Evolutionary conservation across 345 rosid genomes (phyloP), one percentile per base, ranked within the genome.

Genomic region (Pugionium dolabratum): DNA sequence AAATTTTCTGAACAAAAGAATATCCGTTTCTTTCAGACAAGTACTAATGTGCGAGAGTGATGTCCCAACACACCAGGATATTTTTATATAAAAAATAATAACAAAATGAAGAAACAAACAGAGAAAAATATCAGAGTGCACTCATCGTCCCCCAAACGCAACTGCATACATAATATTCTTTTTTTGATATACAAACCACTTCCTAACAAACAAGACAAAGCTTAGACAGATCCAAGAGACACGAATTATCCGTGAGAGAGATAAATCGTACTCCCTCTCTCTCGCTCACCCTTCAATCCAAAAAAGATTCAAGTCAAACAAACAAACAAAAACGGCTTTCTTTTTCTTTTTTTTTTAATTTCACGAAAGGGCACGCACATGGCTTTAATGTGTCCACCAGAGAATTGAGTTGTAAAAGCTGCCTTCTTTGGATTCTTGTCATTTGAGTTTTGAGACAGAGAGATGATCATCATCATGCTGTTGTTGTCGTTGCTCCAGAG

Each of bases 401-500:
- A 31, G 75, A 54, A 3, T 36, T 72, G 76, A 64, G 76, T 64
- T 71, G 70, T 72, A 27, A 49, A 57, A 49, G 44, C 27, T 64
- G 64, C 34, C 61, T 64, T 28, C 46, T 51, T 70, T 65, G 53
- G 76, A 57, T 28, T 46, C 6, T 56, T 63, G 64, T 29, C 75
- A 37, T 4, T 28, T 4, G 11, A 30, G 9, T 62, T 63, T 55
- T 40, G 75, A 46, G 29, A 30, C 69, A 70, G 29, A 54, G 35
- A 59, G 62, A 57, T 36, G 35, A 47, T 31, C 45, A 43, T 51
- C 27, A 50, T 54, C 55, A 70, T 54, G 66, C 41, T 42, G 53
- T 39, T 62, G 69, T 71, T 48, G 75, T 71, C 47, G 76, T 43
- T 51, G 71, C 69, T 43, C 74, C 67, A 61, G 87, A 59, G 1